Evolutionary conservation across 179 eudicot species (phyloP), one percentile per base, ranked within the genome.

Genomic region (Heliamphora ciliata): DNA sequence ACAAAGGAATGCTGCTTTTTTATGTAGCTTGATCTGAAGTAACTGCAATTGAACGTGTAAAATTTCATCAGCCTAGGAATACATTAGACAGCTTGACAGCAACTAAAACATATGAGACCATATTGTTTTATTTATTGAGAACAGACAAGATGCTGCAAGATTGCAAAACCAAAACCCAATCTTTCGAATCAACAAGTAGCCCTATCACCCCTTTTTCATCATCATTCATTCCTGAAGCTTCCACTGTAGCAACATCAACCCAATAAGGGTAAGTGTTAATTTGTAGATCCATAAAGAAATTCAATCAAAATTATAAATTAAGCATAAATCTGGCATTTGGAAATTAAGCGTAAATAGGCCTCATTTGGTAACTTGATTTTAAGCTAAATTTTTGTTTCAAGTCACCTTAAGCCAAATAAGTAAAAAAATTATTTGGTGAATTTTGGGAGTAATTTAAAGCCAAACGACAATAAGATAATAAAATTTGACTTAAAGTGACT

Each of bases 1-100:
- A 95, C 89, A 95, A 82, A 13, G 98, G 98, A 80, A 95, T 95
- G 93, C 83, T 92, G 88, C 88, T 92, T 63, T 92, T 95, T 1
- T 89, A 83, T 60, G 88, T 87, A 44, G 84, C 89, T 83, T 87
- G 97, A 88, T 96, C 99, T 87, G 92, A 68, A 68, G 68, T 21
- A 84, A 63, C 72, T 44, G 76, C 18, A 11, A 52, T 76, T 55
- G 63, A 54, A 70, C 51, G 44, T 31, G 14, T 17, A 58, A 40
- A 61, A 78, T 65, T 78, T 78, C 71, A 63, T 63, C n/a, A 64
- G 79, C 21, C 21, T 21, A 6, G n/a, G 18, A 52, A 9, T 11
- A 79, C 8, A 56, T 15, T n/a, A 18, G 69, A 55, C 77, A 18
- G 18, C 63, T 3, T 9, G 18, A 58, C 52, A 77, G 14, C 14